phyloP scores from a whole-genome alignment of 139 green algal species.

The Chlorella ohadii region DNA sequence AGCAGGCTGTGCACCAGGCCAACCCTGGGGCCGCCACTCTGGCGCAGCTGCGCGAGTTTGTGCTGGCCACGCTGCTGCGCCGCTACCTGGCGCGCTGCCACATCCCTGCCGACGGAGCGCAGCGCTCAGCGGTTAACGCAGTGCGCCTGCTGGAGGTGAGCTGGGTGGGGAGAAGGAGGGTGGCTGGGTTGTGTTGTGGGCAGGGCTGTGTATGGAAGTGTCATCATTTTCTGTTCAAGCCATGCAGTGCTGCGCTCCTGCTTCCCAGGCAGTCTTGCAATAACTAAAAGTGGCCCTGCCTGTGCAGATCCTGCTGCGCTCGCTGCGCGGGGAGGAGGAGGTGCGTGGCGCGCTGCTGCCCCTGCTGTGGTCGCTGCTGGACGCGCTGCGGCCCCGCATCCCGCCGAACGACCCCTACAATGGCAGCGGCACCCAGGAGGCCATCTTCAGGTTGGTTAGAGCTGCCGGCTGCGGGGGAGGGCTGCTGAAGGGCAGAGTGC shows the following conservation, averaged over 20 bases:
- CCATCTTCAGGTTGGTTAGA: background rate
- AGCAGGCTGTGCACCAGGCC: background rate
- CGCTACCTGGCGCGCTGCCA: background rate
- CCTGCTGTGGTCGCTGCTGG: background rate
- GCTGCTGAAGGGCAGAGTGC: background rate
- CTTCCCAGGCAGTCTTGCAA: too few relatives aligned
- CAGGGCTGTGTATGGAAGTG: background rate
- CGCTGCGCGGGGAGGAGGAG: background rate
- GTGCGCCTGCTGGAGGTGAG: conserved; percentile 10
- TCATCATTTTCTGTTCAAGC: background rate
- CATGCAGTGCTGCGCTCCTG: too few relatives aligned
- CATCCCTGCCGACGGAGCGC: too few relatives aligned
- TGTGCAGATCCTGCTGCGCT: background rate
- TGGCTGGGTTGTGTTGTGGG: too few relatives aligned
- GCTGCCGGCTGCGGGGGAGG: too few relatives aligned
- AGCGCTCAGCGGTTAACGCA: background rate
- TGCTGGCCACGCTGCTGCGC: background rate
- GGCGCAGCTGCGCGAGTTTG: background rate
- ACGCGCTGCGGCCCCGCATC: background rate
- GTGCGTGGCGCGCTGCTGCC: background rate
- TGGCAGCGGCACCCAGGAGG: background rate
- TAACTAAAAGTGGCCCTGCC: too few relatives aligned
- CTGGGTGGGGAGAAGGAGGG: background rate
- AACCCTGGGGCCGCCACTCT: background rate
- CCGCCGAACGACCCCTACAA: background rate